A percentile compares a stretch with the other conserved stretches of the same genome.
phyloP scores from a whole-genome alignment of 208 protist species.

The Trypanosoma boissoni region DNA sequence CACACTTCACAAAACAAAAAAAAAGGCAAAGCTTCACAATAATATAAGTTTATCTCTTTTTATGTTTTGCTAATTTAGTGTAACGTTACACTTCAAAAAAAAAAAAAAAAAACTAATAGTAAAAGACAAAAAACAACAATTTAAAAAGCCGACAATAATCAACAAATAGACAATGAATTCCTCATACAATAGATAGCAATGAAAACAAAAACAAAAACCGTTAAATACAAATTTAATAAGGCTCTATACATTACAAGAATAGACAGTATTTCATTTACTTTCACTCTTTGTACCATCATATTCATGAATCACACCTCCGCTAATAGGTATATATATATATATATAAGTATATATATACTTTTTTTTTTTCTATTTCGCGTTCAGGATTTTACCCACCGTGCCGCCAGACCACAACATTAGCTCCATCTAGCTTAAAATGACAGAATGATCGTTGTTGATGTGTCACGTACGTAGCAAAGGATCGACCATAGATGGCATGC shows the following conservation, averaged over 20 bases:
- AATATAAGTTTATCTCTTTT: too few relatives aligned
- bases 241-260: too few relatives aligned
- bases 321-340: conserved; percentile 11
- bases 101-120: conserved; percentile 7
- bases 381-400: conserved; percentile 49
- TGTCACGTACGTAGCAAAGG: conserved; percentile 81
- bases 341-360: conserved; percentile 1
- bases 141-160: not conserved
- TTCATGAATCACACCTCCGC: too few relatives aligned
- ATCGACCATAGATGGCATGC: conserved; percentile 82
- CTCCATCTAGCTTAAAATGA: conserved; percentile 79
- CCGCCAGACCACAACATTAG: conserved; percentile 78
- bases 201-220: conserved; percentile 15
- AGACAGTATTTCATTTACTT: too few relatives aligned
- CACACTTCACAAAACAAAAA: conserved; percentile 9
- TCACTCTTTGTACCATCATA: too few relatives aligned
- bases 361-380: not conserved
- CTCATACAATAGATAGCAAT: not conserved
- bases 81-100: not conserved
- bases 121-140: not conserved
- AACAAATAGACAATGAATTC: not conserved
- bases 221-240: too few relatives aligned
- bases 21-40: not conserved
- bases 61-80: too few relatives aligned
- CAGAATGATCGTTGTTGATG: conserved; percentile 67